phyloP scores from a whole-genome alignment of 2,329 filamentous ascomycete species.

The Cladosporium oxysporum region DNA sequence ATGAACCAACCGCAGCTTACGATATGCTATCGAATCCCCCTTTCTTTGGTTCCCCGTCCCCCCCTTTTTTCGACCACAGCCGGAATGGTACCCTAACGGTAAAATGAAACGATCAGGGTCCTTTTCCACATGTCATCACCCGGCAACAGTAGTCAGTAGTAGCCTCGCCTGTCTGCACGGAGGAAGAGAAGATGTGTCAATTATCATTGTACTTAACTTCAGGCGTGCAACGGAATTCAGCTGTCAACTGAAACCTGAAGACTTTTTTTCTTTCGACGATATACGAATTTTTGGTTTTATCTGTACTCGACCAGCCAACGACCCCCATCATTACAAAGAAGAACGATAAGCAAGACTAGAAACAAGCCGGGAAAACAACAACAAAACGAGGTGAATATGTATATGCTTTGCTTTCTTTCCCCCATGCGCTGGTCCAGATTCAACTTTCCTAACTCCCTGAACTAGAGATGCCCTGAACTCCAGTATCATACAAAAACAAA shows the following conservation, averaged over 20 bases:
- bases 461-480: conserved; percentile 11
- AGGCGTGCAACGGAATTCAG: neutral
- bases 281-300: neutral
- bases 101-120: neutral
- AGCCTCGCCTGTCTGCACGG: neutral
- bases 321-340: neutral
- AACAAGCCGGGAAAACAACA: neutral
- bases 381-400: neutral
- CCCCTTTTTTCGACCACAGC: neutral
- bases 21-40: neutral
- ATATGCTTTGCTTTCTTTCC: conserved; percentile 1
- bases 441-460: neutral
- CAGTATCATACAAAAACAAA: conserved; percentile 20
- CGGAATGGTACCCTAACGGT: neutral
- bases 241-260: neutral
- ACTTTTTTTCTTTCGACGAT: neutral
- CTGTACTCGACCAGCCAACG: neutral
- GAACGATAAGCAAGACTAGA: neutral
- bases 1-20: neutral
- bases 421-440: neutral
- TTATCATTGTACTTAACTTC: neutral
- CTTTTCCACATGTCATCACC: neutral
- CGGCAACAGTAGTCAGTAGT: neutral
- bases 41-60: neutral
- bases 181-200: neutral